phyloP scores from a whole-genome alignment of 129 eudicot species.

The Flaveria trinervia region DNA sequence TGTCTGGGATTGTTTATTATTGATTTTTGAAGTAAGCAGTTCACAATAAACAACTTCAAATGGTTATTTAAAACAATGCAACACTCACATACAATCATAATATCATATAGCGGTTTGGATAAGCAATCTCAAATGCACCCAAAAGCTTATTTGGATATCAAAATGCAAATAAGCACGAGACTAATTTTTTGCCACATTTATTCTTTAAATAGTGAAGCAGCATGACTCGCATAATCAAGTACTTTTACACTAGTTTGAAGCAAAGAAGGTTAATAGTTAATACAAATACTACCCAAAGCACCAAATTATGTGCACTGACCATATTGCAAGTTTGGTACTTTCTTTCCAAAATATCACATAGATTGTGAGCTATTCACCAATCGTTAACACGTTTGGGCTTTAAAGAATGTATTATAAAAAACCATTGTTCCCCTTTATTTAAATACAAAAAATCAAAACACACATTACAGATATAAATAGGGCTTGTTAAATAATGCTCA shows the following conservation, averaged over 20 bases:
- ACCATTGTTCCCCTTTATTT: no score
- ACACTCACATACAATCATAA: not conserved
- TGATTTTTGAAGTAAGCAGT: not conserved
- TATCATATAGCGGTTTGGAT: not conserved
- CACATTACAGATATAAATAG: no score
- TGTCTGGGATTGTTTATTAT: not conserved
- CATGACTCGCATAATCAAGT: not conserved
- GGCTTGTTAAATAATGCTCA: no score
- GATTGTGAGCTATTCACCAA: no score
- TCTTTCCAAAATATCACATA: no score
- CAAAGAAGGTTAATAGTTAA: not conserved
- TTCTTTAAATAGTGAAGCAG: not conserved
- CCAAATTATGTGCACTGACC: not conserved
- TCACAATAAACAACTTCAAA: not conserved
- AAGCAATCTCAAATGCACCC: no score
- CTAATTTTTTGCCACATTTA: not conserved
- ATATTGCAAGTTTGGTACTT: no score
- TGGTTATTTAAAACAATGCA: not conserved
- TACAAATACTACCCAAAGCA: not conserved
- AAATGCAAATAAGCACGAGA: not conserved
- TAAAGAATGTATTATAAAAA: no score
- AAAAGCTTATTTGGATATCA: no score
- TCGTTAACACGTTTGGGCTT: no score
- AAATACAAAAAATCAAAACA: no score
- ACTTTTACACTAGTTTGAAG: not conserved